Evolutionary conservation across 108 stramenopile species (phyloP).

Genomic region (Cyclotella choctawhatcheeana): DNA sequence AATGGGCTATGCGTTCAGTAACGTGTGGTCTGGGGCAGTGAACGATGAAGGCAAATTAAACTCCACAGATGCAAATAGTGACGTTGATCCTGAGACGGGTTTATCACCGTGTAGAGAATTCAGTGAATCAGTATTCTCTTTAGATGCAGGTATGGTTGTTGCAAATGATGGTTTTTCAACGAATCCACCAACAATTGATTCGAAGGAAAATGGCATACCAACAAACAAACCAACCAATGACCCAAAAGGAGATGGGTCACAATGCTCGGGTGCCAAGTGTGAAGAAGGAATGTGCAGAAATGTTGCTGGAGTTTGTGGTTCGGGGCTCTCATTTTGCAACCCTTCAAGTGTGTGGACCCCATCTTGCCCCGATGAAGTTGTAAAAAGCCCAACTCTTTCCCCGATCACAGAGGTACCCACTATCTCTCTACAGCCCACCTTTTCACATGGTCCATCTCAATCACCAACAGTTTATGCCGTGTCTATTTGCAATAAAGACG

Average conservation of each 20-base stretch:
- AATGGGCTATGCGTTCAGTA: conserved; percentile 11
- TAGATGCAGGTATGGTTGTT: conserved; percentile 46
- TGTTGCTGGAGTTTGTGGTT: conserved; percentile 46
- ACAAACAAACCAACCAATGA: conserved; percentile 28
- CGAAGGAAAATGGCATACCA: conserved; percentile 46
- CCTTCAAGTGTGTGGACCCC: conserved; percentile 36
- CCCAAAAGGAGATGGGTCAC: conserved; percentile 47
- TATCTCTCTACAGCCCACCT: conserved; percentile 1
- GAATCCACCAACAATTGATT: conserved; percentile 28
- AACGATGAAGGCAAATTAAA: conserved; percentile 29
- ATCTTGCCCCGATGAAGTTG: conserved; percentile 11
- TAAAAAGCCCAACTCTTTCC: background rate
- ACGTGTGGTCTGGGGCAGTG: conserved; percentile 25
- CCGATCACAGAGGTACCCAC: conserved; percentile 13
- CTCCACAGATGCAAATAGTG: conserved; percentile 36
- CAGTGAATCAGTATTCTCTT: conserved; percentile 4
- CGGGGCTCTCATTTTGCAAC: conserved; percentile 50
- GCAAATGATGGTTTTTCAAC: conserved; percentile 1
- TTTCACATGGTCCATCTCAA: conserved; percentile 11
- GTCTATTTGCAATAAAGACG: conserved; percentile 40
- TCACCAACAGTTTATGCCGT: background rate
- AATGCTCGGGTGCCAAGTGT: conserved; percentile 44
- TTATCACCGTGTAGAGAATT: conserved; percentile 22
- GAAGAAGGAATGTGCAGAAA: conserved; percentile 44
- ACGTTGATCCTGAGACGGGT: conserved; percentile 38